phyloP scores from a whole-genome alignment of 306 rosid genomes.

The Dryas drummondii region DNA sequence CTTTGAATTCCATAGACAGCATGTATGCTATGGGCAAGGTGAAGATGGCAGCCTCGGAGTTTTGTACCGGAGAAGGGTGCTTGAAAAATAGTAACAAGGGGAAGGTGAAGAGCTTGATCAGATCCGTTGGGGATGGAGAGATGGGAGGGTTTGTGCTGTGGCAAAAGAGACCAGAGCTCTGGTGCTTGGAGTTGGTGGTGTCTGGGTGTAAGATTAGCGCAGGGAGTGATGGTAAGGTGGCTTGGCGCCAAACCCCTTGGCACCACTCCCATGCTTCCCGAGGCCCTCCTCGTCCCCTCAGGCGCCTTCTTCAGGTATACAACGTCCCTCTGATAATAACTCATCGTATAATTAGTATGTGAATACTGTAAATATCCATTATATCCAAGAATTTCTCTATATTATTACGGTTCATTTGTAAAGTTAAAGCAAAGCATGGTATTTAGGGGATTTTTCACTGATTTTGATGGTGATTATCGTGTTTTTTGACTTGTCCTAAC shows the following conservation, averaged over 20 bases:
- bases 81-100: constrained; percentile 33
- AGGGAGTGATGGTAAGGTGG: constrained; percentile 86
- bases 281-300: constrained; percentile 87
- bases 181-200: constrained; percentile 87
- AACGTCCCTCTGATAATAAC: too few species aligned
- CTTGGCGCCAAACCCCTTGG: constrained; percentile 99
- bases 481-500: not conserved
- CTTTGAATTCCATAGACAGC: constrained; percentile 61
- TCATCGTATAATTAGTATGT: too few species aligned
- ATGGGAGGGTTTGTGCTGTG: constrained; percentile 92
- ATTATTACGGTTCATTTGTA: too few species aligned
- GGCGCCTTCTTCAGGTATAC: constrained; percentile 80
- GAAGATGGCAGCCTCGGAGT: constrained; percentile 74
- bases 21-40: constrained; percentile 98
- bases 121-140: constrained; percentile 49
- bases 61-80: constrained; percentile 53
- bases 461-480: not conserved
- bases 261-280: constrained; percentile 98
- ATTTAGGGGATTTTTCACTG: not conserved
- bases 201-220: constrained; percentile 90
- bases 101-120: constrained; percentile 50
- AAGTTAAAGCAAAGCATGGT: not conserved
- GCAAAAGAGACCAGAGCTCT: constrained; percentile 79
- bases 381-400: too few species aligned
- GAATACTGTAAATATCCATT: too few species aligned